Evolutionary conservation across 768 basidiomycete species (phyloP).

Genomic region (Tylopilus subfusipes): DNA sequence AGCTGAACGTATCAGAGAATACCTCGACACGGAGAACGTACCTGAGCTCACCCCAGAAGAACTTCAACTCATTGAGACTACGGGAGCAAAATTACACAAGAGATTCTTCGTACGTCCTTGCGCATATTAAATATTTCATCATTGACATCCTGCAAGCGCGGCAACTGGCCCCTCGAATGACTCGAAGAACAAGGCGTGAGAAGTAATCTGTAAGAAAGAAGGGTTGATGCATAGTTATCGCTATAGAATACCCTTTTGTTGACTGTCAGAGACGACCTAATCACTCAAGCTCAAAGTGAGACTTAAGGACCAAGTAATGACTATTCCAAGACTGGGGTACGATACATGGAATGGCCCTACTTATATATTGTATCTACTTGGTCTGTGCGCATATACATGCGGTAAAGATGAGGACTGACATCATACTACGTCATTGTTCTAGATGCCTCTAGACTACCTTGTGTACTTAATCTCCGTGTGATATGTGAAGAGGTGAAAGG

Average conservation of each 20-base stretch:
- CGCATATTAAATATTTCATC: neutral
- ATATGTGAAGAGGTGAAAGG: too few species aligned
- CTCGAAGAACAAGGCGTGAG: neutral
- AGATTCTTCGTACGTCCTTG: slow-evolving; percentile 27
- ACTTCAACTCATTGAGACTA: slow-evolving; percentile 21
- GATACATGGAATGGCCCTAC: too few species aligned
- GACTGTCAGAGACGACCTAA: too few species aligned
- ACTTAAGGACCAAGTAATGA: too few species aligned
- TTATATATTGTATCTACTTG: too few species aligned
- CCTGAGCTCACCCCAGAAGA: slow-evolving; percentile 28
- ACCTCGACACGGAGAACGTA: slow-evolving; percentile 27
- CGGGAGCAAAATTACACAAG: slow-evolving; percentile 22
- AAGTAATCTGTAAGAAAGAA: neutral
- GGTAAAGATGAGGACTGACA: too few species aligned
- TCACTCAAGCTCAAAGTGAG: too few species aligned
- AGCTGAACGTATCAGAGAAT: slow-evolving; percentile 32
- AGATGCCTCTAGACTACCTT: too few species aligned
- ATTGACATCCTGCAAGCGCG: slow-evolving; percentile 10
- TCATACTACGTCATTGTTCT: too few species aligned
- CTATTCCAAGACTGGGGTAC: too few species aligned
- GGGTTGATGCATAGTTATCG: neutral
- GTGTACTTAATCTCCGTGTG: too few species aligned
- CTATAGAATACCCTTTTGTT: neutral
- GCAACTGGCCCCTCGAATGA: slow-evolving; percentile 22
- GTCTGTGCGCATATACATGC: too few species aligned